Percentiles rank a stretch among this genome's conserved stretches.
phyloP scores from a whole-genome alignment of 2,329 filamentous ascomycete genomes.

The Leptosphaerulina australis region DNA sequence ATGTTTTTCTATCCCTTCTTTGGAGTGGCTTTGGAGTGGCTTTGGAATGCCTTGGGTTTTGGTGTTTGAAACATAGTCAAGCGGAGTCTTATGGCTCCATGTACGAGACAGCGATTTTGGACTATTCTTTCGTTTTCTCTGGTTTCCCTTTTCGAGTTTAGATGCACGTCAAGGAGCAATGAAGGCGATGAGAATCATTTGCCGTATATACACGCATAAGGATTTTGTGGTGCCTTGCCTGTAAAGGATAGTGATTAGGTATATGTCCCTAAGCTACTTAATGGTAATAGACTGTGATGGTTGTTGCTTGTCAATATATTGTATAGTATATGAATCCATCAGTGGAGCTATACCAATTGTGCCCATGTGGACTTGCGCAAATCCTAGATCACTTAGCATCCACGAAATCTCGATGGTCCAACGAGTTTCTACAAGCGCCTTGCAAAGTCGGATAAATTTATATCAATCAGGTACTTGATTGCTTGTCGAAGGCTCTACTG shows the following conservation, averaged over 20 bases:
- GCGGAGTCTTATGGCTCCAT: constrained; percentile 31
- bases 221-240: constrained; percentile 30
- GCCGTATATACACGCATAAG: constrained; percentile 39
- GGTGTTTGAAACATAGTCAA: constrained; percentile 46
- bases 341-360: background rate
- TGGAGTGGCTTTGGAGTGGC: constrained; percentile 33
- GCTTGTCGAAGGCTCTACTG: too few species aligned
- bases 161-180: constrained; percentile 35
- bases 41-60: constrained; percentile 18
- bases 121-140: constrained; percentile 9
- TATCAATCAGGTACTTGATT: too few species aligned
- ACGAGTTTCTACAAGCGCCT: too few species aligned
- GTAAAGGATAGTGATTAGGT: constrained; percentile 27
- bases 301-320: too few species aligned
- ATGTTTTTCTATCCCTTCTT: constrained; percentile 37
- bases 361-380: background rate
- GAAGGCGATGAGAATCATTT: constrained; percentile 36
- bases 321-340: too few species aligned
- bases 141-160: constrained; percentile 25
- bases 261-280: constrained; percentile 41
- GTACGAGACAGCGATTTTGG: constrained; percentile 18
- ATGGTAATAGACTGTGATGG: constrained; percentile 37
- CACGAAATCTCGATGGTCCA: too few species aligned
- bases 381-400: background rate
- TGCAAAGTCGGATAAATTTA: too few species aligned